Base-by-base conservation (phyloP, 257 asterid genomes). In the Solanum lignicaule region DNA sequence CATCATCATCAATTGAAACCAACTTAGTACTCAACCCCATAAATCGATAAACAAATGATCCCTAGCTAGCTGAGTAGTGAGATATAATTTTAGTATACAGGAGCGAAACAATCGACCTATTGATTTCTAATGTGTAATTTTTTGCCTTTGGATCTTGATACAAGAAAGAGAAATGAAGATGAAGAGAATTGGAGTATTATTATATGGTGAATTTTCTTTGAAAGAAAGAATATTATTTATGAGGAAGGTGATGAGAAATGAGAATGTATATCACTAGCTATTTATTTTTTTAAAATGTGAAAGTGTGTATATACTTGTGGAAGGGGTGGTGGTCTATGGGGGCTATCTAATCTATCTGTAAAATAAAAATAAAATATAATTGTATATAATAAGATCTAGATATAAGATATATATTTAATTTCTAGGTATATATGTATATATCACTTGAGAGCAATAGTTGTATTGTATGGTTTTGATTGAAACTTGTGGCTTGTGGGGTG, bases 221-320 rank as follows among this genome's bases (percentile, higher is more conserved):
- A 12, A 85, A 84, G 66, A 78, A 11, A 72, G 9, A 62, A 46
- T 48, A 82, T 48, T 66, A 82, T 72, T 58, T 71, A 29, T 48
- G 89, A 87, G 35, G 93, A 90, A 91, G 91, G 90, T 91, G 93
- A 88, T 89, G 88, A 89, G 92, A 89, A 91, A 87, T 55, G 94
- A 84, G 88, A 58, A 65, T 46, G 86, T 84, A 36, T 71, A 4
- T 31, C 29, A 21, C 52, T 88, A 21, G 83, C 81, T 78, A 55
- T 52, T 66, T 86, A 58, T 89, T 2, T 46, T 46, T 46, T 4
- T 48, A 0, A 36, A 5, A 25, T 38, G 39, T 41, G 65, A 4
- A 41, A 43, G 85, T 29, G 85, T 29, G 85, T 81, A 81, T 81
- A 81, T 46, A 81, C 68, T 29, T 82, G 69, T 82, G 39, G 9